Conservation (phyloP, 495 filamentous ascomycete species). For the Trichoderma asperelloides region DNA sequence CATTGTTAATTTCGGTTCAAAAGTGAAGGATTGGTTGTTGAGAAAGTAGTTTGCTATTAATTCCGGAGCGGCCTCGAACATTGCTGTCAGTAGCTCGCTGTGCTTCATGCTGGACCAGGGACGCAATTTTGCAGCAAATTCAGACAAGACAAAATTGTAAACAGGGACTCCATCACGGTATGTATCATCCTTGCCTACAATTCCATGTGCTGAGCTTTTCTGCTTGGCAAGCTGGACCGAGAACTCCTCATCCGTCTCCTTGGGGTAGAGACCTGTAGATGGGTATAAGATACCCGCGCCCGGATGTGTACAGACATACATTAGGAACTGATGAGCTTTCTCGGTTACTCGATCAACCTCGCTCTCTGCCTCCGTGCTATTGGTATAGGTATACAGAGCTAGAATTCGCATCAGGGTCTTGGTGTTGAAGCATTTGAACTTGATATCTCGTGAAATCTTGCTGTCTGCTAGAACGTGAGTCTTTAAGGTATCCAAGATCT, state of each 20-base stretch:
- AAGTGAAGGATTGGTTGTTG: constrained; percentile 67
- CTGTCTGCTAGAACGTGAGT: constrained; percentile 60
- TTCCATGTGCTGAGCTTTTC: constrained; percentile 34
- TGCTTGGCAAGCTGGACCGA: constrained; percentile 29
- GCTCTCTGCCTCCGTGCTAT: constrained; percentile 18
- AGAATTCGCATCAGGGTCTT: constrained; percentile 62
- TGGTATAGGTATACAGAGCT: constrained; percentile 57
- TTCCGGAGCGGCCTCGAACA: constrained; percentile 76
- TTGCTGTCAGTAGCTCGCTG: constrained; percentile 65
- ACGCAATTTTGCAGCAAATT: constrained; percentile 68
- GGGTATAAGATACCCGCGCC: constrained; percentile 59
- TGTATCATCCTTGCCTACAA: constrained; percentile 53
- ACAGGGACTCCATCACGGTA: constrained; percentile 59
- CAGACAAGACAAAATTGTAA: constrained; percentile 62
- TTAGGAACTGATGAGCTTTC: constrained; percentile 60
- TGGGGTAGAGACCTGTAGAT: constrained; percentile 64
- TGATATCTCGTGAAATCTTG: constrained; percentile 57
- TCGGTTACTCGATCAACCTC: constrained; percentile 39
- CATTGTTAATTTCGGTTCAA: constrained; percentile 82
- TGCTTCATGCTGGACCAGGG: constrained; percentile 77
- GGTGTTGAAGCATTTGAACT: constrained; percentile 62
- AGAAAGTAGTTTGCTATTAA: constrained; percentile 78
- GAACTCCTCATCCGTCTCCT: constrained; percentile 42
- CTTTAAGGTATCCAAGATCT: constrained; percentile 57
- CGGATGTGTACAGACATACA: constrained; percentile 61